These are phyloP conservation scores for Lachancea waltii DNA, from an alignment of 805 yeast genomes.

Conservation along the genomic window DNA sequence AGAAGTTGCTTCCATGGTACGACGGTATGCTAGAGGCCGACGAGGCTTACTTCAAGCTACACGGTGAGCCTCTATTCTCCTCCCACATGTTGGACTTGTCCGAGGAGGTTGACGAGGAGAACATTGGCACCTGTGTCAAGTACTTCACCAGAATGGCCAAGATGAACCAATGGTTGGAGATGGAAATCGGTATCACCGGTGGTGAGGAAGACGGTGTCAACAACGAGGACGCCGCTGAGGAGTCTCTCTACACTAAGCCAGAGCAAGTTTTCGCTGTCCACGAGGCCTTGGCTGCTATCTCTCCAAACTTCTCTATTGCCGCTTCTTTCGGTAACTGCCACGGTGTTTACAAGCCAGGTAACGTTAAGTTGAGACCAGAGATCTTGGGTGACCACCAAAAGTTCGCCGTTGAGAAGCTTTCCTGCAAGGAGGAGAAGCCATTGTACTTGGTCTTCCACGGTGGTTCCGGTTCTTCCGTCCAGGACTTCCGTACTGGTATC, in stretches of 20 bases:
- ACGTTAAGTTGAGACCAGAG: constrained; percentile 86
- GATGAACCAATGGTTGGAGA: constrained; percentile 96
- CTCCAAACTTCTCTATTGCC: constrained; percentile 98
- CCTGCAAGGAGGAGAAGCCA: constrained; percentile 56
- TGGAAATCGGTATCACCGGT: constrained; percentile 99
- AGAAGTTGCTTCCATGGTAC: constrained; percentile 95
- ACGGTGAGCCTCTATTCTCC: constrained; percentile 95
- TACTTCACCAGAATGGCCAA: constrained; percentile 92
- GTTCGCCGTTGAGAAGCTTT: constrained; percentile 69
- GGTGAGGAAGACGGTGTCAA: constrained; percentile 99
- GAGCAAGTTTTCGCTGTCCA: constrained; percentile 90
- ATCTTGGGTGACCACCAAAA: constrained; percentile 94
- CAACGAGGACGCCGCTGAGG: constrained; percentile 88
- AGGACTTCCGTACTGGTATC: constrained; percentile 89
- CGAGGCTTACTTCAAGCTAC: constrained; percentile 78
- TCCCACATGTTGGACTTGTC: constrained; percentile 98
- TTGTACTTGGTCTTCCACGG: constrained; percentile 99
- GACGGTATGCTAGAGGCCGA: constrained; percentile 98
- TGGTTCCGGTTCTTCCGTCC: constrained; percentile 96
- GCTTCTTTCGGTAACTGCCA: constrained; percentile 99
- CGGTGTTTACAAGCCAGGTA: constrained; percentile 99
- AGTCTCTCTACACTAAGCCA: constrained; percentile 85
- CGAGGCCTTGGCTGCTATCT: constrained; percentile 82
- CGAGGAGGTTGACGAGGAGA: constrained; percentile 93
- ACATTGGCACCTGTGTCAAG: constrained; percentile 88